phyloP scores from a whole-genome alignment of 164 flowering plant genomes.

The Stephania japonica region DNA sequence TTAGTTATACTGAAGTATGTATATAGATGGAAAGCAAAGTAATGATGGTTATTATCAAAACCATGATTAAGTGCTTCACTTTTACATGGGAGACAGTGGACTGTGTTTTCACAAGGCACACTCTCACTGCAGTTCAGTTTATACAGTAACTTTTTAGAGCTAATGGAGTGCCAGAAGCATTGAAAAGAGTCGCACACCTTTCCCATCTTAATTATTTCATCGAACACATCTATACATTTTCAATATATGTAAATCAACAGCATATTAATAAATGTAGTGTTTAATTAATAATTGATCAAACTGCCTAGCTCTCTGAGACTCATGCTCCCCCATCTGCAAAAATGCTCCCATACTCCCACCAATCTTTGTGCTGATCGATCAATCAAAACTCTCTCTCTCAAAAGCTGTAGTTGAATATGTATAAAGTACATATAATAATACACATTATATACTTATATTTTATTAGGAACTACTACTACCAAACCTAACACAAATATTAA shows the following conservation, averaged over 20 bases:
- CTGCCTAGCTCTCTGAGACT: conserved; percentile 33
- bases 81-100: conserved; percentile 15
- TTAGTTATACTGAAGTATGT: too few species aligned
- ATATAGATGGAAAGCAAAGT: conserved; percentile 17
- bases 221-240: not conserved
- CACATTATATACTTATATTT: too few species aligned
- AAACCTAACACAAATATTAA: too few species aligned
- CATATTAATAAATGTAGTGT: too few species aligned
- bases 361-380: conserved; percentile 22
- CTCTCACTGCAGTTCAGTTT: conserved; percentile 25
- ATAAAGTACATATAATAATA: too few species aligned
- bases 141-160: conserved; percentile 40
- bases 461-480: too few species aligned
- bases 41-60: conserved; percentile 37
- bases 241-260: too few species aligned
- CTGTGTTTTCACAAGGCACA: conserved; percentile 20
- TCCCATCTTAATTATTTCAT: conserved; percentile 24
- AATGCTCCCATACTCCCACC: conserved; percentile 40
- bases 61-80: conserved; percentile 39
- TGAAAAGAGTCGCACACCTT: conserved; percentile 46
- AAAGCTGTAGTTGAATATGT: too few species aligned
- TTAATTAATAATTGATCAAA: conserved; percentile 12
- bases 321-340: conserved; percentile 62
- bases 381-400: conserved; percentile 24
- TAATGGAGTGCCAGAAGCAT: conserved; percentile 43